These are phyloP conservation scores for Stereum hirsutum DNA, from an alignment of 1,284 basidiomycete species.

Conservation along the genomic window DNA sequence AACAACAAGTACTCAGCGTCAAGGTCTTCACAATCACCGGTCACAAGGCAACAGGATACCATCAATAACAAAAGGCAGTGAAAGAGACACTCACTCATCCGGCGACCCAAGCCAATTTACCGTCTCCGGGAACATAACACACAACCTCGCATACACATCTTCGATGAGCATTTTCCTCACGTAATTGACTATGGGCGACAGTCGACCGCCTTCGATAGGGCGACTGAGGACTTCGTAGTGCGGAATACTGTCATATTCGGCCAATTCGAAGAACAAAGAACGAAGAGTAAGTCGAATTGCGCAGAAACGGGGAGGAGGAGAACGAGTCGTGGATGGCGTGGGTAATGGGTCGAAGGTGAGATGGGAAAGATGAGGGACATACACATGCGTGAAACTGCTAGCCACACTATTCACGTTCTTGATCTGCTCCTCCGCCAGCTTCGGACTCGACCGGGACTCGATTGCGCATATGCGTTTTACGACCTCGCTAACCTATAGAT, in stretches of 20 bases:
- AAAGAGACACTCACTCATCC: constrained; percentile 10
- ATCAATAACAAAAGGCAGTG: too few relatives aligned
- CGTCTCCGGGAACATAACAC: constrained; percentile 13
- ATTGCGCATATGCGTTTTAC: constrained; percentile 39
- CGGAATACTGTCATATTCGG: constrained; percentile 34
- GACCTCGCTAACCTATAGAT: constrained; percentile 30
- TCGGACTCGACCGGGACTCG: constrained; percentile 30
- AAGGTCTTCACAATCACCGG: neutral
- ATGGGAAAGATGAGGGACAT: too few relatives aligned
- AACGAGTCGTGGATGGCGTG: too few relatives aligned
- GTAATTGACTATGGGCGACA: constrained; percentile 28
- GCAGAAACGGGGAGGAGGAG: too few relatives aligned
- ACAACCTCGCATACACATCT: constrained; percentile 8
- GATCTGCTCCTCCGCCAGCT: constrained; percentile 21
- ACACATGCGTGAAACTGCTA: constrained; percentile 49
- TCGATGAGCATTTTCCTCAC: constrained; percentile 10
- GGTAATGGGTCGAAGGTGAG: too few relatives aligned
- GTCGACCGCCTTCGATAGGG: constrained; percentile 20
- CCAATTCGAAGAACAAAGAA: neutral
- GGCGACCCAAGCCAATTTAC: constrained; percentile 8
- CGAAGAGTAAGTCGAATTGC: too few relatives aligned
- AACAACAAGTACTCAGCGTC: neutral
- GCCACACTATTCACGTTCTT: constrained; percentile 33
- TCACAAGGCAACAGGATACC: neutral
- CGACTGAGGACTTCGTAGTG: constrained; percentile 48